A percentile compares a stretch with the other conserved stretches of the same genome.
Evolutionary conservation across 495 filamentous ascomycete species (phyloP).

Genomic region (Astrothelium macrocarpum): DNA sequence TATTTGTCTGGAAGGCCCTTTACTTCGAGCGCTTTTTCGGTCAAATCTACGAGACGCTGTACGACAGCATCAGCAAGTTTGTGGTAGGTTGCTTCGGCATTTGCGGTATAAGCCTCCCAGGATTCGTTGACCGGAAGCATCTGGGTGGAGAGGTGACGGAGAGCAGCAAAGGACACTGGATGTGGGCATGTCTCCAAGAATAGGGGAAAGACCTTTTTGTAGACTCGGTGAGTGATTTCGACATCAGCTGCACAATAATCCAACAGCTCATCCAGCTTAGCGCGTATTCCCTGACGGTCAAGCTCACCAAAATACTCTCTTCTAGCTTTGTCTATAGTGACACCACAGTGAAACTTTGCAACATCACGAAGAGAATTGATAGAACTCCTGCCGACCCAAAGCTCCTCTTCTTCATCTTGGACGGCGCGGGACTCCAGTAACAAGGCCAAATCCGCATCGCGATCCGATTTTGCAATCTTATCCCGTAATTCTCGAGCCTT

Average conservation of each 20-base stretch:
- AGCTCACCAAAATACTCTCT: conserved; percentile 82
- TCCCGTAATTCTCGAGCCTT: conserved; percentile 81
- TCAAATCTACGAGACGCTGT: conserved; percentile 58
- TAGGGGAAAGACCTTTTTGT: conserved; percentile 78
- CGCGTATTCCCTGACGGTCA: conserved; percentile 55
- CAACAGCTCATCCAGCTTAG: conserved; percentile 68
- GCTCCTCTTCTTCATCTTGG: conserved; percentile 73
- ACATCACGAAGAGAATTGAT: conserved; percentile 94
- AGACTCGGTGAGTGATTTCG: conserved; percentile 82
- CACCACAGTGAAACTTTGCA: conserved; percentile 87
- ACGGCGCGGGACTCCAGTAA: conserved; percentile 55
- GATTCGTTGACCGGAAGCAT: conserved; percentile 81
- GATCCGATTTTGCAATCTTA: conserved; percentile 61
- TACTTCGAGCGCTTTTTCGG: conserved; percentile 62
- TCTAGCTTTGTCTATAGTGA: conserved; percentile 82
- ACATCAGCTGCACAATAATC: conserved; percentile 97
- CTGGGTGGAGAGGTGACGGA: conserved; percentile 83
- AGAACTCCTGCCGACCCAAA: conserved; percentile 90
- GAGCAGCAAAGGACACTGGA: conserved; percentile 90
- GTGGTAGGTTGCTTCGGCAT: conserved; percentile 76
- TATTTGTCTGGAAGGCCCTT: conserved; percentile 60
- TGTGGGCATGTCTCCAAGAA: conserved; percentile 87
- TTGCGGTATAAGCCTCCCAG: conserved; percentile 75
- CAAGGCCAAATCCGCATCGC: conserved; percentile 58
- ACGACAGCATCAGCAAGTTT: conserved; percentile 65